phyloP scores from a whole-genome alignment of 768 basidiomycete species.

The Hydnomerulius pinastri region DNA sequence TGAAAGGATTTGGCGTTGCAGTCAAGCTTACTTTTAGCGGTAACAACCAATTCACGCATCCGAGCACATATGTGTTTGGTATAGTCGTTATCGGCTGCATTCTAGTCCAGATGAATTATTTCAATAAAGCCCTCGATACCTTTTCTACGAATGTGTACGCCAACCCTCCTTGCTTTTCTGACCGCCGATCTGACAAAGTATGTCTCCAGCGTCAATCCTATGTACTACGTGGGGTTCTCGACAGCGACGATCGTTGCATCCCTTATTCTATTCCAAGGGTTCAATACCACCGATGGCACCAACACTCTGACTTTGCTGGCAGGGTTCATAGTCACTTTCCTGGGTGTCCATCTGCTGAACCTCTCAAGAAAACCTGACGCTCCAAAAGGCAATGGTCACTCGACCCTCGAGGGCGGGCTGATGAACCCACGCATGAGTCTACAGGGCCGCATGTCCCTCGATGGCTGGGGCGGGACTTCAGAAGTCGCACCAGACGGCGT shows the following conservation, averaged over 20 bases:
- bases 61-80: slow-evolving; percentile 96
- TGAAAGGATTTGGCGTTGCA: slow-evolving; percentile 97
- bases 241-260: slow-evolving; percentile 92
- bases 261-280: slow-evolving; percentile 95
- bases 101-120: slow-evolving; percentile 92
- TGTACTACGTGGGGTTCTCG: slow-evolving; percentile 98
- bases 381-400: slow-evolving; percentile 45
- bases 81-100: slow-evolving; percentile 83
- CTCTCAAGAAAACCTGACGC: slow-evolving; percentile 64
- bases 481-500: slow-evolving; percentile 30
- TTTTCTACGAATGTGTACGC: slow-evolving; percentile 98
- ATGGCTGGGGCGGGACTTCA: slow-evolving; percentile 60
- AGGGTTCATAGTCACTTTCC: slow-evolving; percentile 91
- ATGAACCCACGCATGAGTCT: slow-evolving; percentile 81
- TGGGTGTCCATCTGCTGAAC: slow-evolving; percentile 95
- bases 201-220: slow-evolving; percentile 83
- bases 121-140: slow-evolving; percentile 96
- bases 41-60: slow-evolving; percentile 92
- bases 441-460: slow-evolving; percentile 78
- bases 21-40: slow-evolving; percentile 92
- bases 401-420: slow-evolving; percentile 63
- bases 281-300: slow-evolving; percentile 82
- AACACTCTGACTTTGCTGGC: slow-evolving; percentile 86
- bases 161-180: not conserved
- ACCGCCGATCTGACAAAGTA: not conserved